Conservation (phyloP, 768 basidiomycete species). For the Boletus huronensis region DNA sequence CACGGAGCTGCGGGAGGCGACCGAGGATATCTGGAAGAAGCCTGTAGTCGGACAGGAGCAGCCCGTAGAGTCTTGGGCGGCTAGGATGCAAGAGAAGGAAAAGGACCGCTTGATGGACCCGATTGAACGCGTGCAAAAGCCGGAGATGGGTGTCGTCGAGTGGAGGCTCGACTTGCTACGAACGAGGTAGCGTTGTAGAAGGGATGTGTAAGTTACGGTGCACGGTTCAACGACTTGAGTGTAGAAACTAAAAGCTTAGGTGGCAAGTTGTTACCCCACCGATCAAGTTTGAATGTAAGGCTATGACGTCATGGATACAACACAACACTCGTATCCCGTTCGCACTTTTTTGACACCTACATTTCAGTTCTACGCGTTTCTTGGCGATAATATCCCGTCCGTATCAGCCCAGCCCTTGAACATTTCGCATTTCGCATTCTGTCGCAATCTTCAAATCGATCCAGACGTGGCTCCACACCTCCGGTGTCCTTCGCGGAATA, state of each 20-base stretch:
- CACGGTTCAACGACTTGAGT: neutral
- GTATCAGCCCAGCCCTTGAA: neutral
- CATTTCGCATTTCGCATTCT: neutral
- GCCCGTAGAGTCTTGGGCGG: constrained; percentile 44
- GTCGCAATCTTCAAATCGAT: neutral
- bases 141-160: constrained; percentile 28
- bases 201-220: neutral
- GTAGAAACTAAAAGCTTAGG: neutral
- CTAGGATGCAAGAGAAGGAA: constrained; percentile 53
- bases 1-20: constrained; percentile 47
- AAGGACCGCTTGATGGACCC: constrained; percentile 47
- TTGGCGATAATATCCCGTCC: neutral
- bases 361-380: neutral
- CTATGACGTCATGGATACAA: too few relatives aligned
- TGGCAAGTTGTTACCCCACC: too few relatives aligned
- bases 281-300: too few relatives aligned
- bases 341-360: neutral
- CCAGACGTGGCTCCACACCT: neutral
- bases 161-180: constrained; percentile 27
- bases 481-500: neutral
- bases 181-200: neutral
- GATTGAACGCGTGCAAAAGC: constrained; percentile 51
- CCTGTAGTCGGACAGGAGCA: constrained; percentile 26
- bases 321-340: too few relatives aligned
- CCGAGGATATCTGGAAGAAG: constrained; percentile 68